Percentiles rank a stretch among this genome's conserved stretches.
Conservation (phyloP, 2,329 filamentous ascomycete species). For the Mycosphaerella arachidis region DNA sequence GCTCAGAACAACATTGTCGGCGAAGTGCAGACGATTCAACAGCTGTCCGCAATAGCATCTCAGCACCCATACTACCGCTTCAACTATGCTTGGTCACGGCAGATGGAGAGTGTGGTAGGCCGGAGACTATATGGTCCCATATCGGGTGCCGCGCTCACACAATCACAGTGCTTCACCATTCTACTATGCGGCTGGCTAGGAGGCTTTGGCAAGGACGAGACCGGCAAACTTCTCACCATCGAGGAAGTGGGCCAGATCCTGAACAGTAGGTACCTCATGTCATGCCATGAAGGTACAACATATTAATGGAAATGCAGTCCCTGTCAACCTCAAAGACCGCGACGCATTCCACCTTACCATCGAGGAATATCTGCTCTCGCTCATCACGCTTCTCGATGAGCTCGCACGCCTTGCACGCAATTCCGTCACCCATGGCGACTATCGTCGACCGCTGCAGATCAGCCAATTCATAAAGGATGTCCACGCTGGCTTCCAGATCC, state of each 20-base stretch:
- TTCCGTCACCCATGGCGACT: conserved; percentile 86
- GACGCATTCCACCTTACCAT: conserved; percentile 94
- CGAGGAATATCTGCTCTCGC: conserved; percentile 88
- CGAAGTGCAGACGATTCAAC: conserved; percentile 65
- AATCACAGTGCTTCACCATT: conserved; percentile 51
- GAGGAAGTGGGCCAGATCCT: conserved; percentile 80
- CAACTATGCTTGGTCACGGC: conserved; percentile 79
- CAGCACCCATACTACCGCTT: conserved; percentile 98
- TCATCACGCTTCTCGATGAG: conserved; percentile 86
- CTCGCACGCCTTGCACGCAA: conserved; percentile 88
- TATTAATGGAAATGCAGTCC: conserved; percentile 53
- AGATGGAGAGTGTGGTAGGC: conserved; percentile 73
- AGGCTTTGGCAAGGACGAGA: conserved; percentile 52
- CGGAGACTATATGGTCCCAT: conserved; percentile 15
- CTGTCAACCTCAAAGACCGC: conserved; percentile 81
- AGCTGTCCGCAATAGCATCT: conserved; percentile 69
- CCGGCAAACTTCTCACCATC: conserved; percentile 70
- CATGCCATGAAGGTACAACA: neutral
- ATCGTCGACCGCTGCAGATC: conserved; percentile 78
- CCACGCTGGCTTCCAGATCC: conserved; percentile 90
- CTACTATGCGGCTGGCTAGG: conserved; percentile 73
- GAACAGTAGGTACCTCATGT: conserved; percentile 51
- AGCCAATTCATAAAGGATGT: conserved; percentile 91
- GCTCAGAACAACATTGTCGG: conserved; percentile 66
- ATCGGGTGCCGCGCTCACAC: neutral